Evolutionary conservation across 2,329 filamentous ascomycete genomes (phyloP), one percentile per base, ranked within the genome.

Genomic region (Fusarium dlaminii): DNA sequence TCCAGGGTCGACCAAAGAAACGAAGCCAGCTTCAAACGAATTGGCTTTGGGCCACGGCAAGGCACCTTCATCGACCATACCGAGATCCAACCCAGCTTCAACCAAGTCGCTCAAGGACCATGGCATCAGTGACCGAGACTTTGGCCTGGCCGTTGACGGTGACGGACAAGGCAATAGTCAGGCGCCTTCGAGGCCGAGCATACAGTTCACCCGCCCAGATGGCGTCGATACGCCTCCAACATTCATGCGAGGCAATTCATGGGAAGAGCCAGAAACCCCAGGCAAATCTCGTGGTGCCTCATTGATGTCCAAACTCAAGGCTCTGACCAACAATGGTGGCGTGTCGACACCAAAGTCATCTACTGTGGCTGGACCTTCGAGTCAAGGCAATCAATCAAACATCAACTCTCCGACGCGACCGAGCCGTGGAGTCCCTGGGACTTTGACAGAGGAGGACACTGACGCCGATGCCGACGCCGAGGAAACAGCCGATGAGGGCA

Each of bases 291-390:
- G 87, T 68, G 85, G 88, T 63, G 88, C 89, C 29, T 92, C 92
- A 30, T 87, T 97, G 73, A 94, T 97, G 82, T 92, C 92, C 24
- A 95, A 93, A 80, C 82, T 97, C 72, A 94, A 93, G 80, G 92
- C 93, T 8, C 84, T 97, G 63, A 90, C 93, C 29, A 88, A 87
- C 17, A 82, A 84, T 13, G 82, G 85, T n/a, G 82, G 81, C 30
- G 80, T 86, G 18, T 87, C 88, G 61, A 82, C 82, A n/a, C 83
- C 87, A 81, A 83, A 79, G 80, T 84, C 74, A 79, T 84, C 76
- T 60, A 74, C 79, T 30, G 66, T 74, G 22, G 65, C 71, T 62
- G 75, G 67, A 40, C 75, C 78, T 15, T 73, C 77, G 17, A 84
- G 86, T 34, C 78, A 80, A 20, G 82, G 81, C 6, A 82, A 78